Evolutionary conservation across 257 asterid species (phyloP).

Genomic region (Nemophila menziesii): DNA sequence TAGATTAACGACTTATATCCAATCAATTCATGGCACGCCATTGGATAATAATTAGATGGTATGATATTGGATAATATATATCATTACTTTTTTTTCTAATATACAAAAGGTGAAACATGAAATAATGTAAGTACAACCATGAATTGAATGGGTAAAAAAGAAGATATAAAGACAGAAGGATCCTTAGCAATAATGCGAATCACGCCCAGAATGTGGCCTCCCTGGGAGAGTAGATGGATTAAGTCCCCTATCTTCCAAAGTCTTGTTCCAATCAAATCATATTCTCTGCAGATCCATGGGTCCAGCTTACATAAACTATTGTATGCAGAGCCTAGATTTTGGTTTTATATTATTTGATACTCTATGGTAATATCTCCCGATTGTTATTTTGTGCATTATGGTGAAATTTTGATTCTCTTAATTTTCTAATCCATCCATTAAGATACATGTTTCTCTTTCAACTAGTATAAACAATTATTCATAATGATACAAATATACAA

Average conservation of each 20-base stretch:
- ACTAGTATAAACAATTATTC: too few relatives aligned
- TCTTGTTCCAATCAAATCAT: slow-evolving; percentile 40
- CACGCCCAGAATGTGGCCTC: slow-evolving; percentile 34
- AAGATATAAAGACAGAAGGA: background rate
- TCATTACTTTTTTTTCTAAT: too few relatives aligned
- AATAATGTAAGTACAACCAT: too few relatives aligned
- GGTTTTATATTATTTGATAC: background rate
- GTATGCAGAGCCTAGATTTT: slow-evolving; percentile 12
- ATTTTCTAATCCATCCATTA: background rate
- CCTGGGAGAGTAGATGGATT: slow-evolving; percentile 20
- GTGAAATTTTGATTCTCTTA: background rate
- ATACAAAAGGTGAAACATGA: too few relatives aligned
- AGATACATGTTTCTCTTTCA: too few relatives aligned
- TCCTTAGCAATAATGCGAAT: slow-evolving; percentile 24
- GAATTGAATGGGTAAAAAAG: too few relatives aligned
- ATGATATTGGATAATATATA: too few relatives aligned
- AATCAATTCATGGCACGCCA: too few relatives aligned
- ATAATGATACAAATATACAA: too few relatives aligned
- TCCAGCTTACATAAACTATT: slow-evolving; percentile 30
- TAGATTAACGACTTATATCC: too few relatives aligned
- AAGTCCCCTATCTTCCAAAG: slow-evolving; percentile 15
- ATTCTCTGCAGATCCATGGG: slow-evolving; percentile 21
- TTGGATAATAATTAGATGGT: too few relatives aligned
- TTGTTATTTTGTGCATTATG: too few relatives aligned
- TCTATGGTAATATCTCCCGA: background rate